Conservation (phyloP, 306 rosid species). For the Sesbania bispinosa region DNA sequence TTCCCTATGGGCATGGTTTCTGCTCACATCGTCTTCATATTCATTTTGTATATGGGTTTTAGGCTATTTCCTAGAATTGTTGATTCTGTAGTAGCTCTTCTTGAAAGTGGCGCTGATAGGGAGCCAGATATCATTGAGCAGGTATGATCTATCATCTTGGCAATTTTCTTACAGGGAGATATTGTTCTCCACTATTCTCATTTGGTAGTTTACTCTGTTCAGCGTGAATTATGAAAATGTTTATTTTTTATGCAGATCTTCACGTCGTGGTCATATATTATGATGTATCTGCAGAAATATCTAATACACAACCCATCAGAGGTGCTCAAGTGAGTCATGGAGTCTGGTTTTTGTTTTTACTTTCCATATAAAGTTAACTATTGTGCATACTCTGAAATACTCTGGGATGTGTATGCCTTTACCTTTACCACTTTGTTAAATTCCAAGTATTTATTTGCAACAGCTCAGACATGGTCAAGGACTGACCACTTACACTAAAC, state of each 20-base stretch:
- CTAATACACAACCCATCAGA: conserved; percentile 44
- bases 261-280: conserved; percentile 71
- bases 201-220: conserved; percentile 9
- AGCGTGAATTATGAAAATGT: neutral
- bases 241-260: conserved; percentile 61
- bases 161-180: neutral
- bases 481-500: neutral
- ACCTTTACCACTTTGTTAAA: conserved; percentile 9
- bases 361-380: conserved; percentile 10
- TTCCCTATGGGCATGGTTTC: neutral
- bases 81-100: conserved; percentile 66
- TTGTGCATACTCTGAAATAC: neutral
- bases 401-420: neutral
- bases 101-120: conserved; percentile 76
- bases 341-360: conserved; percentile 1
- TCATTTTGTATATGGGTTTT: conserved; percentile 25
- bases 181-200: neutral
- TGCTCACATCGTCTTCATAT: conserved; percentile 14
- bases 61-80: conserved; percentile 67
- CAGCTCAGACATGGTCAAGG: neutral
- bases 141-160: conserved; percentile 42
- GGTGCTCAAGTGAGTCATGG: conserved; percentile 71
- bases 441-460: conserved; percentile 16
- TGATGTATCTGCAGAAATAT: conserved; percentile 87
- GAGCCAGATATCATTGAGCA: conserved; percentile 89